Conservation (phyloP, 129 eudicot species). For the Tagetes erecta region DNA sequence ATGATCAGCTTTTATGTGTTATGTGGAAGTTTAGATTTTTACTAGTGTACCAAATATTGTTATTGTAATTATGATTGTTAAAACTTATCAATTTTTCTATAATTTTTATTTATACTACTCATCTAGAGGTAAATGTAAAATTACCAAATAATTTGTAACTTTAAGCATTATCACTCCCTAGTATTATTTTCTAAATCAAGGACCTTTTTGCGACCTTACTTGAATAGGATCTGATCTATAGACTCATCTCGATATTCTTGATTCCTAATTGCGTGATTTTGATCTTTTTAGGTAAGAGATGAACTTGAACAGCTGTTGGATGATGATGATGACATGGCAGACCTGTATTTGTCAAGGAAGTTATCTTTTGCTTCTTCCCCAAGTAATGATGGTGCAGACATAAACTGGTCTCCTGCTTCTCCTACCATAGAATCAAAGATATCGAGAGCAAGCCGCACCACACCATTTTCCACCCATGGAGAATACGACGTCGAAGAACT, state of each 20-base stretch:
- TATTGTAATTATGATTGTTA: neutral
- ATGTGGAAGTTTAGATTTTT: neutral
- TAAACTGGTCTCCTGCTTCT: slow-evolving; percentile 59
- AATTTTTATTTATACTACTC: neutral
- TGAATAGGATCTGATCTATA: too few relatives aligned
- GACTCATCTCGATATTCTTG: too few relatives aligned
- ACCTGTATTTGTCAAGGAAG: slow-evolving; percentile 75
- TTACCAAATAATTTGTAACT: neutral
- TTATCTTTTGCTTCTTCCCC: slow-evolving; percentile 46
- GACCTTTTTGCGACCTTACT: too few relatives aligned
- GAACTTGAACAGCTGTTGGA: slow-evolving; percentile 87
- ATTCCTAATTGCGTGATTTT: neutral
- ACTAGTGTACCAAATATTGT: neutral
- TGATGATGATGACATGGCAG: slow-evolving; percentile 86
- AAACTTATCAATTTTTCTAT: neutral
- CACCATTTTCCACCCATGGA: slow-evolving; percentile 43
- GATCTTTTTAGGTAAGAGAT: slow-evolving; percentile 59
- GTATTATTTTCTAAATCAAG: neutral
- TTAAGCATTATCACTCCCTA: neutral
- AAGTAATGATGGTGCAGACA: slow-evolving; percentile 34
- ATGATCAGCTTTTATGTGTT: neutral
- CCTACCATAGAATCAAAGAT: slow-evolving; percentile 55
- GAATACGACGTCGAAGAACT: slow-evolving; percentile 81
- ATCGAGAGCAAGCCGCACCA: slow-evolving; percentile 56
- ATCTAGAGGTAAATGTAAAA: neutral